phyloP scores from a whole-genome alignment of 1,284 basidiomycete genomes.

The Cryptococcus jaspeensis region DNA sequence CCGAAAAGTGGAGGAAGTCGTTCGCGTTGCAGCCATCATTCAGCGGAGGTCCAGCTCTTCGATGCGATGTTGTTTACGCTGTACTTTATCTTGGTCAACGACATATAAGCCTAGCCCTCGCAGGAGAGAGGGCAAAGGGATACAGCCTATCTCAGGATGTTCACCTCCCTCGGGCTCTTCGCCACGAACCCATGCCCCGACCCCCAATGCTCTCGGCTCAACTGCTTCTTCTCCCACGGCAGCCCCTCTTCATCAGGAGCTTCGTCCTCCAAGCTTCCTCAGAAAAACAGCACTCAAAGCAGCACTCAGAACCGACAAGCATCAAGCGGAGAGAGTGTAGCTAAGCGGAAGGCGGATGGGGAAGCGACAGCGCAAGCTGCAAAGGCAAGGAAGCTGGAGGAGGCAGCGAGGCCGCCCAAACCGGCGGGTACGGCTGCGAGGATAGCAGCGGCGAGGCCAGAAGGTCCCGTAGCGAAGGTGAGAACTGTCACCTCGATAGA shows the following conservation, averaged over 20 bases:
- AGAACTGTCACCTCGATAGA: too few relatives aligned
- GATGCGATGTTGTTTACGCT: too few relatives aligned
- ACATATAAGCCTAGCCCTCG: too few relatives aligned
- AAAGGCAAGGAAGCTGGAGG: not conserved
- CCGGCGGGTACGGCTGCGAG: not conserved
- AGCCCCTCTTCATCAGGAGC: not conserved
- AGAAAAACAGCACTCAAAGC: not conserved
- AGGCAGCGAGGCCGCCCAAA: not conserved
- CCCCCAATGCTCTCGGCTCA: slow-evolving; percentile 22
- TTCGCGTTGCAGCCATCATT: too few relatives aligned
- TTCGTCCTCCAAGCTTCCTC: slow-evolving; percentile 8
- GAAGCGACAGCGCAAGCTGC: slow-evolving; percentile 2
- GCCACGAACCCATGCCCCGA: slow-evolving; percentile 30
- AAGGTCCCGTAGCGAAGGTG: not conserved
- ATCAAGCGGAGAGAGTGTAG: slow-evolving; percentile 3
- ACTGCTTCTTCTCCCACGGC: slow-evolving; percentile 39
- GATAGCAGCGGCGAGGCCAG: not conserved
- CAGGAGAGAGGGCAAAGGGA: not conserved
- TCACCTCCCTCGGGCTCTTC: slow-evolving; percentile 37
- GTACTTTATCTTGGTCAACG: too few relatives aligned
- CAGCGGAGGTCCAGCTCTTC: too few relatives aligned
- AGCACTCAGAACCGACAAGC: not conserved
- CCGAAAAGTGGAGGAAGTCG: slow-evolving; percentile 5
- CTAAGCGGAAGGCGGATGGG: slow-evolving; percentile 4
- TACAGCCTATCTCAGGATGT: slow-evolving; percentile 24